Base-by-base conservation (phyloP, 1,284 basidiomycete species). In the Abortiporus biennis region DNA sequence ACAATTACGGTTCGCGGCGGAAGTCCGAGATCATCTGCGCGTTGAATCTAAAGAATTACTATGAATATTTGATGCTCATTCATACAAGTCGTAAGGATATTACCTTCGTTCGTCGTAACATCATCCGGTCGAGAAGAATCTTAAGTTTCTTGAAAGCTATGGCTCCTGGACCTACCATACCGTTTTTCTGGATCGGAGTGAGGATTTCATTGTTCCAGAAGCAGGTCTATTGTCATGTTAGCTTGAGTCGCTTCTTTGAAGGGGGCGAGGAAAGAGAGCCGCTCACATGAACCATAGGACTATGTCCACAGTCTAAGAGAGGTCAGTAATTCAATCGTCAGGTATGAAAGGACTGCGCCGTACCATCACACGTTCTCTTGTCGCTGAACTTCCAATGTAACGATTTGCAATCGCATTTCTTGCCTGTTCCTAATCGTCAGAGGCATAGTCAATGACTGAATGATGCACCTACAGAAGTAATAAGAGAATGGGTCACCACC, bases 1-100 rank as follows among this genome's bases (percentile, higher is more conserved):
- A 99, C 85, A 41, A 90, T 74, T 33, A 99, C 88, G 0, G 85
- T 94, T 30, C 96, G 78, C 3, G 96, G 96, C 2, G 96, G 96
- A n/a, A 99, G 68, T 4, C 93, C 96, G 38, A 99, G 80, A 61
- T 99, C 96, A 58, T 99, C 96, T 1, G 95, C 95, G 38, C 90
- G 78, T 77, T 99, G 90, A 30, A 99, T 67, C 82, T 92, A 57
- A 15, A 27, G 42, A 56, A 42, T 45, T 39, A 36, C 31, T 15
- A n/a, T 27, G 23, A 13, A 20, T 16, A 20, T 24, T 17, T 42
- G 19, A 16, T 32, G 19, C 13, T 37, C 12, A 40, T 9, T 13
- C 29, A 23, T 11, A n/a, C 29, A n/a, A 13, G 11, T n/a, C 12
- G 6, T n/a, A 13, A 34, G 9, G 29, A 24, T 48, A 54, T 31